Evolutionary conservation across 345 rosid genomes (phyloP).

Genomic region (Mangifera indica): DNA sequence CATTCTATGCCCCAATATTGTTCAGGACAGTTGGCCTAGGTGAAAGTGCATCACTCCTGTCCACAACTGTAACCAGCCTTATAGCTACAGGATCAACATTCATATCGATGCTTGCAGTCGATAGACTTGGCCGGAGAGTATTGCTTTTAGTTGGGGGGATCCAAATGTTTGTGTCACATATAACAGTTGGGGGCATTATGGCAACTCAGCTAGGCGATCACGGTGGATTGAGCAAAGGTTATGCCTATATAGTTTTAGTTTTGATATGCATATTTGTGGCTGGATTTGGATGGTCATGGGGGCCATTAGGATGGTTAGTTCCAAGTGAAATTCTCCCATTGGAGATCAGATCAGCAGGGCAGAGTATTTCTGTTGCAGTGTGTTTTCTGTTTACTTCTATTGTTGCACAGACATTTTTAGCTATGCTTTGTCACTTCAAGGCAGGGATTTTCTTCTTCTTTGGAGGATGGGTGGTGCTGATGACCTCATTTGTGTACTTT

Average conservation of each 20-base stretch:
- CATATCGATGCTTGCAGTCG: conserved; percentile 57
- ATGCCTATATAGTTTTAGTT: conserved; percentile 32
- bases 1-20: conserved; percentile 71
- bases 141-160: conserved; percentile 55
- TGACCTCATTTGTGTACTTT: conserved; percentile 40
- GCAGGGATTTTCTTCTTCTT: conserved; percentile 52
- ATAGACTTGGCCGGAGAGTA: conserved; percentile 49
- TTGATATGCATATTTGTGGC: conserved; percentile 38
- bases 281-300: conserved; percentile 56
- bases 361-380: conserved; percentile 46
- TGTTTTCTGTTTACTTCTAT: conserved; percentile 39
- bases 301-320: conserved; percentile 53
- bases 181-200: conserved; percentile 43
- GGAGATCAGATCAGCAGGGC: conserved; percentile 48
- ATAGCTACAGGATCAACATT: conserved; percentile 43
- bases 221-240: conserved; percentile 40
- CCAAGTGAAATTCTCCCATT: conserved; percentile 47
- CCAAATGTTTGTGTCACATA: conserved; percentile 62
- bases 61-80: conserved; percentile 48
- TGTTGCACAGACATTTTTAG: conserved; percentile 40
- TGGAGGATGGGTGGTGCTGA: conserved; percentile 44
- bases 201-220: conserved; percentile 47
- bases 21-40: conserved; percentile 68
- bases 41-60: conserved; percentile 57
- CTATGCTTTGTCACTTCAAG: conserved; percentile 46